Evolutionary conservation across 225 moss, liverwort and hornwort species (phyloP).

Genomic region (Marchantia polymorpha): DNA sequence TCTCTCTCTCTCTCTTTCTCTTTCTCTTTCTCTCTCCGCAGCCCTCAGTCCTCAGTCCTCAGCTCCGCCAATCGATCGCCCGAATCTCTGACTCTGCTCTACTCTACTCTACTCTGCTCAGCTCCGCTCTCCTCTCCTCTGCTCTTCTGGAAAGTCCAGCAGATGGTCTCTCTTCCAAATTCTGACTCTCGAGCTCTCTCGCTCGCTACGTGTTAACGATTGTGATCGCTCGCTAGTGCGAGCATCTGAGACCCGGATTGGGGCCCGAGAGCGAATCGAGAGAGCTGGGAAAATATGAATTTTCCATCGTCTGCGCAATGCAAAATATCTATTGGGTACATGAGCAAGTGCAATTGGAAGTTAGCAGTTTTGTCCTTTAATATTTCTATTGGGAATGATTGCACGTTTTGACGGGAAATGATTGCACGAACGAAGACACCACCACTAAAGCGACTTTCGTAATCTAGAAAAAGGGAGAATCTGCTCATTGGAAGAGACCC

Average conservation of each 20-base stretch:
- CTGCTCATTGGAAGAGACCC: background rate
- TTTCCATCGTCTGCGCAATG: background rate
- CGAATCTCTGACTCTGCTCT: background rate
- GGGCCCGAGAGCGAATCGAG: background rate
- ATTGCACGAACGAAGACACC: constrained; percentile 5
- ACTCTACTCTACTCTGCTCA: background rate
- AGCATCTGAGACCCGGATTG: background rate
- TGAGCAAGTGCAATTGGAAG: background rate
- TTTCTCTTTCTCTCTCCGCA: no score
- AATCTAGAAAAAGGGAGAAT: background rate
- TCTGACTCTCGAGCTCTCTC: background rate
- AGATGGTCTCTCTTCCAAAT: background rate
- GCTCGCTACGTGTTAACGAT: background rate
- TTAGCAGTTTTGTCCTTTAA: constrained; percentile 4
- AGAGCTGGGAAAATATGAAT: no score
- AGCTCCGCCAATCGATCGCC: background rate
- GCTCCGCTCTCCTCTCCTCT: background rate
- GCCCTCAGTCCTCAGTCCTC: background rate
- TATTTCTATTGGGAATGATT: constrained; percentile 7
- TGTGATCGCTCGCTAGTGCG: no score
- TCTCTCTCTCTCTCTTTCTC: no score
- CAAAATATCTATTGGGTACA: background rate
- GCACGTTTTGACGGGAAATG: constrained; percentile 3
- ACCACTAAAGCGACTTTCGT: constrained; percentile 2
- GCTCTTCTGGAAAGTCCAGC: background rate